These are phyloP conservation scores for Amanita subjunquillea DNA, from an alignment of 768 basidiomycete species.

Conservation along the genomic window DNA sequence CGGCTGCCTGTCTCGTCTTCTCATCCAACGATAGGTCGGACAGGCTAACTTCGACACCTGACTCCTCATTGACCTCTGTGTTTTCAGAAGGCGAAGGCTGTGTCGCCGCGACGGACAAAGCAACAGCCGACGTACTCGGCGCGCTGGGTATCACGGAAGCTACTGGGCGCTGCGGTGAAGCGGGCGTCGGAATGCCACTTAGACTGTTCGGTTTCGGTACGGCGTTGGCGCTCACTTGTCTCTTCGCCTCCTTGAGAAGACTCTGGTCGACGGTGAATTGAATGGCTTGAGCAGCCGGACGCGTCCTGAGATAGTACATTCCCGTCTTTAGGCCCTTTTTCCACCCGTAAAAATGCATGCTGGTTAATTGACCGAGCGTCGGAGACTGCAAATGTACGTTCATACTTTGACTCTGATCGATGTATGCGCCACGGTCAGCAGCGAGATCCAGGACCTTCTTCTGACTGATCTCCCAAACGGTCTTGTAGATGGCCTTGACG, in stretches of 20 bases:
- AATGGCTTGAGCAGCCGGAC: constrained; percentile 91
- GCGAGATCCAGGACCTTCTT: constrained; percentile 97
- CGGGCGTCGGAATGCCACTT: constrained; percentile 21
- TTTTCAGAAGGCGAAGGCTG: constrained; percentile 8
- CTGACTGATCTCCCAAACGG: constrained; percentile 99
- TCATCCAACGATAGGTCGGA: constrained; percentile 29
- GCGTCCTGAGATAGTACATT: constrained; percentile 95
- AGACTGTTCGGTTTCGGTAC: constrained; percentile 14
- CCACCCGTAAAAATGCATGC: constrained; percentile 99
- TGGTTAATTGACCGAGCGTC: constrained; percentile 84
- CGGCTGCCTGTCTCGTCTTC: constrained; percentile 41
- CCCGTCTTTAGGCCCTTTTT: constrained; percentile 99
- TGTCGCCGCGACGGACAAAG: neutral
- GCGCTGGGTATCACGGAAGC: neutral
- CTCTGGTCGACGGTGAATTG: constrained; percentile 94
- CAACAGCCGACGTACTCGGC: neutral
- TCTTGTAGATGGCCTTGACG: constrained; percentile 98
- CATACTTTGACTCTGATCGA: constrained; percentile 91
- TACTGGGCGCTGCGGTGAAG: constrained; percentile 6
- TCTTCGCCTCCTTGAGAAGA: constrained; percentile 56
- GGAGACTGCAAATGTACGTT: constrained; percentile 90
- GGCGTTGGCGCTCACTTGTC: constrained; percentile 24
- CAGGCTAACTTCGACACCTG: constrained; percentile 10
- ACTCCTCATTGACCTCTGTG: neutral
- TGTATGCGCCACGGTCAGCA: constrained; percentile 97